Evolutionary conservation across 306 rosid genomes (phyloP).

Genomic region (Lathyrus oleraceus): DNA sequence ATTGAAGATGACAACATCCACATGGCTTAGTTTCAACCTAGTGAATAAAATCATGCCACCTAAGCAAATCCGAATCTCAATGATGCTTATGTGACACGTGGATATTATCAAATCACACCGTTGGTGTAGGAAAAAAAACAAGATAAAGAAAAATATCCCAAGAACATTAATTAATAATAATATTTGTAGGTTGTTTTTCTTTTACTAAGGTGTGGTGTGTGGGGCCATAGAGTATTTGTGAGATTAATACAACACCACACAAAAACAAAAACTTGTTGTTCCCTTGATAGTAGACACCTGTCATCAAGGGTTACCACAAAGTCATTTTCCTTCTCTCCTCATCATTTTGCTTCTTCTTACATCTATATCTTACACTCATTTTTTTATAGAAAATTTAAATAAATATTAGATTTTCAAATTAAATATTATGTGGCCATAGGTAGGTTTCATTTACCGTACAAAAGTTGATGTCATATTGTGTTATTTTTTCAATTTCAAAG

Average conservation of each 20-base stretch:
- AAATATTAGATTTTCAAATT: too few species aligned
- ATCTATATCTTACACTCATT: too few species aligned
- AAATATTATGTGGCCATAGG: too few species aligned
- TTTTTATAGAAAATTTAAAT: too few species aligned
- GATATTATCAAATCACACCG: neutral
- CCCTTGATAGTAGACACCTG: slow-evolving; percentile 56
- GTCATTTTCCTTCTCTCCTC: neutral
- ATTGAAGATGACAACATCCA: slow-evolving; percentile 31
- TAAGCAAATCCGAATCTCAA: slow-evolving; percentile 49
- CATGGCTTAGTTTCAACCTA: slow-evolving; percentile 31
- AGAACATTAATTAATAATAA: neutral
- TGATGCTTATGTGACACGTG: slow-evolving; percentile 39
- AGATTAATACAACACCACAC: slow-evolving; percentile 35
- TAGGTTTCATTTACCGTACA: too few species aligned
- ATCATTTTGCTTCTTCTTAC: slow-evolving; percentile 18
- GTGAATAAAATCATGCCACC: slow-evolving; percentile 40
- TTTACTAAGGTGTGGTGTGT: slow-evolving; percentile 15
- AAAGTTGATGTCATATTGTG: too few species aligned
- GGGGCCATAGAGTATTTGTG: neutral
- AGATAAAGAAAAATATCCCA: slow-evolving; percentile 40
- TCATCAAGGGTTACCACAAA: slow-evolving; percentile 51
- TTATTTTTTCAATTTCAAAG: too few species aligned
- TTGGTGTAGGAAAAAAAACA: neutral
- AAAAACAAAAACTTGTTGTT: slow-evolving; percentile 31
- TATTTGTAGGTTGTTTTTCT: neutral